Evolutionary conservation across 371 early-diverging fungal species (phyloP).

Genomic region (Actinomucor elegans): DNA sequence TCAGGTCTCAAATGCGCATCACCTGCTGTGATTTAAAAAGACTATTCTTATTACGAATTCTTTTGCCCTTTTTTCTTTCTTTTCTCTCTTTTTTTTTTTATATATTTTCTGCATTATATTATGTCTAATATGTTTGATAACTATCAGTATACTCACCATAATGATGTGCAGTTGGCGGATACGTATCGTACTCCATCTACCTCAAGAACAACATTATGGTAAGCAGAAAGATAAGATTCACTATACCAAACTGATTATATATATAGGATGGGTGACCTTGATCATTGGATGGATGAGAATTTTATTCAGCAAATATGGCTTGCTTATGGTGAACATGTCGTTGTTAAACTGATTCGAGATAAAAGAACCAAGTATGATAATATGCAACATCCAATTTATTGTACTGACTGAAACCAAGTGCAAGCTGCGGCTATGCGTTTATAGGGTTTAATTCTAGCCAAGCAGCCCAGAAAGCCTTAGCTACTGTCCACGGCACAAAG

Average conservation of each 20-base stretch:
- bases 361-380: slow-evolving; percentile 41
- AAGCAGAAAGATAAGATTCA: background rate
- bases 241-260: background rate
- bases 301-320: slow-evolving; percentile 74
- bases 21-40: slow-evolving; percentile 2
- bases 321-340: slow-evolving; percentile 65
- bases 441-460: slow-evolving; percentile 63
- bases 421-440: slow-evolving; percentile 77
- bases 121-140: too few species aligned
- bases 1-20: background rate
- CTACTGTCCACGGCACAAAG: slow-evolving; percentile 70
- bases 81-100: background rate
- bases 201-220: slow-evolving; percentile 3
- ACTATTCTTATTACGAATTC: background rate
- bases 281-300: slow-evolving; percentile 84
- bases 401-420: too few species aligned
- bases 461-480: slow-evolving; percentile 66
- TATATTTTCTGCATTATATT: too few species aligned
- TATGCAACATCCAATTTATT: too few species aligned
- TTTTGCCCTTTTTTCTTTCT: background rate
- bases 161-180: too few species aligned
- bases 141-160: too few species aligned
- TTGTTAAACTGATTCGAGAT: slow-evolving; percentile 89
- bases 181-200: too few species aligned
- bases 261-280: slow-evolving; percentile 80